Evolutionary conservation across 352 stramenopile genomes (phyloP), one percentile per base, ranked within the genome.

Genomic region (Lagenidium sp.): DNA sequence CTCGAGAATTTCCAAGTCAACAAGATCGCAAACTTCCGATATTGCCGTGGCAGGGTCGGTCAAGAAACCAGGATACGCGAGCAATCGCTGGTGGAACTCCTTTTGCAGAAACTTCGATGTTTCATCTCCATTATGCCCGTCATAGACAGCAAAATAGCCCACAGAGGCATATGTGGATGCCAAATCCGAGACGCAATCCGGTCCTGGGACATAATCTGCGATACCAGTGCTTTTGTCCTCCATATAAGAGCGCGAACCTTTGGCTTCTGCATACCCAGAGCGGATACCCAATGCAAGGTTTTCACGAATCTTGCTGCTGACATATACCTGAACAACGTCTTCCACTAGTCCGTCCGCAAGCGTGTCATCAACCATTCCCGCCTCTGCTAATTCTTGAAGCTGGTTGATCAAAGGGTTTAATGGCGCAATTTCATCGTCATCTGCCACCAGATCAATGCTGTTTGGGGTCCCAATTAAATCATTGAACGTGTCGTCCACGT

Each of bases 231-330:
- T 86, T 35, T 79, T 72, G 57, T 95, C 83, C 57, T 95, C 83
- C 83, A 95, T 96, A 59, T 86, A 90, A 28, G 74, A 81, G 2
- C 83, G 75, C 8, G 66, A 66, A 29, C 82, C 82, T 62, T 94
- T 94, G 10, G 80, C 82, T 44, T 94, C 78, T 10, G 76, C 82
- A 31, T 90, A 92, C 4, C 80, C 82, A 8, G 79, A 87, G 13
- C 77, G 75, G 30, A 95, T 74, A 10, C 67, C 44, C 18, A 92
- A 57, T 32, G 45, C 41, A 1, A 88, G 61, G 35, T 94, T 90
- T 55, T 92, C 82, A 11, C 82, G 82, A 24, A 84, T 85, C 50
- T 88, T 91, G 44, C 76, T 91, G 59, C 81, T 94, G 47, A 94
- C 81, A 46, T 94, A 94, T 29, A 88, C 81, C 50, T 91, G 81